Evolutionary conservation across 441 rosid genomes (phyloP), one percentile per base, ranked within the genome.

Genomic region (Pelargonium myrrhifolium): DNA sequence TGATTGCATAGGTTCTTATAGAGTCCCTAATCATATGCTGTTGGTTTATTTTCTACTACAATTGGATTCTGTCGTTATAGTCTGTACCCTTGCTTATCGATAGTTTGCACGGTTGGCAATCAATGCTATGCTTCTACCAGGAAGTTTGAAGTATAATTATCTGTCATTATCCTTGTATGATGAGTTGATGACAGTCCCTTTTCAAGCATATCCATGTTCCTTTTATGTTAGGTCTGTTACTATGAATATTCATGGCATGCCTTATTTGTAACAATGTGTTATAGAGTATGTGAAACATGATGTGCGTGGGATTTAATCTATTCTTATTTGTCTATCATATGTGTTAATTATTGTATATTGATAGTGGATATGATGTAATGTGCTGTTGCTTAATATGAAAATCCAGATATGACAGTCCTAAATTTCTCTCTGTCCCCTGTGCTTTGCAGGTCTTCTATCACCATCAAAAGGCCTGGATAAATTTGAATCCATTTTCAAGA

Each of bases 401-500:
- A 35, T 21, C 22, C 17, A 18, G 56, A 37, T 39, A 65, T 65
- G 17, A 21, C 22, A 7, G 37, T 53, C 56, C 47, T 1, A 22
- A 22, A 66, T 17, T 53, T n/a, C n/a, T 59, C 72, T 47, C 22
- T 15, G 39, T 42, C 17, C 20, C 5, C 6, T 43, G 24, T 51
- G 68, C 18, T 74, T 59, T 74, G 79, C 80, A 85, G 86, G 82
- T 56, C n/a, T 66, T 71, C 72, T 68, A 17, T 69, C 78, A 22
- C 79, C 84, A 43, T 55, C 82, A 9, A 81, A 81, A 65, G 78
- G 73, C 55, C 61, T 78, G 70, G 83, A 82, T 69, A 73, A 68
- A 43, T 86, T 83, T 69, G 70, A 80, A 77, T 71, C 75, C 12
- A 15, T 76, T 62, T 84, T 86, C 68, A 82, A 76, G 74, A 79